These are phyloP conservation scores for Astragalus membranaceus DNA, from an alignment of 306 rosid genomes.

Conservation along the genomic window DNA sequence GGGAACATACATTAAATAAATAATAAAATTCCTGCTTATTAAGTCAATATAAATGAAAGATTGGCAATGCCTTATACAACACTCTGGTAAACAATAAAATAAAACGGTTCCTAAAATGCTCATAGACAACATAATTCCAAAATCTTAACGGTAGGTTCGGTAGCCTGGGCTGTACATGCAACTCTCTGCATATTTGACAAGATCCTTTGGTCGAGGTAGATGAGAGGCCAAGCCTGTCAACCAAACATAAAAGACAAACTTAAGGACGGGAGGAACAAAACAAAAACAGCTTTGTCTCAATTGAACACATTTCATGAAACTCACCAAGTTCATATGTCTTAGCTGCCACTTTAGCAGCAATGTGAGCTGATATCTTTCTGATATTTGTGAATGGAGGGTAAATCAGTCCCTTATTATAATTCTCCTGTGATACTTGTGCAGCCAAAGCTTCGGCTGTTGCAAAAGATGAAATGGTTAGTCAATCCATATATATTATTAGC, in stretches of 20 bases:
- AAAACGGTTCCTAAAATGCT: slow-evolving; percentile 1
- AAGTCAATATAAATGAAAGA: background rate
- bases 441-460: slow-evolving; percentile 93
- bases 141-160: slow-evolving; percentile 61
- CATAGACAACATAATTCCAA: background rate
- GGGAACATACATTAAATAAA: background rate
- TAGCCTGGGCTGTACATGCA: slow-evolving; percentile 95
- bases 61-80: slow-evolving; percentile 23
- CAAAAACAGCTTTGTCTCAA: background rate
- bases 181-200: slow-evolving; percentile 84
- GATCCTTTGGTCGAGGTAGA: slow-evolving; percentile 89
- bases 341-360: slow-evolving; percentile 91
- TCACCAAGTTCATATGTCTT: slow-evolving; percentile 84
- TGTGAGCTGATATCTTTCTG: slow-evolving; percentile 90
- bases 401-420: slow-evolving; percentile 77
- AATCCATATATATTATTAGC: background rate
- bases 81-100: slow-evolving; percentile 1
- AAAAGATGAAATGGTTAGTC: slow-evolving; percentile 7
- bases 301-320: slow-evolving; percentile 20
- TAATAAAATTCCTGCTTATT: background rate
- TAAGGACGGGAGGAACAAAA: background rate
- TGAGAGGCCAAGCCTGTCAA: slow-evolving; percentile 79
- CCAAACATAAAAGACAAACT: slow-evolving; percentile 10
- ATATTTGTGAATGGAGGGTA: slow-evolving; percentile 96
- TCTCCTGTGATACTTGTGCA: slow-evolving; percentile 61